phyloP scores from a whole-genome alignment of 495 filamentous ascomycete species.

The Oleoguttula mirabilis region DNA sequence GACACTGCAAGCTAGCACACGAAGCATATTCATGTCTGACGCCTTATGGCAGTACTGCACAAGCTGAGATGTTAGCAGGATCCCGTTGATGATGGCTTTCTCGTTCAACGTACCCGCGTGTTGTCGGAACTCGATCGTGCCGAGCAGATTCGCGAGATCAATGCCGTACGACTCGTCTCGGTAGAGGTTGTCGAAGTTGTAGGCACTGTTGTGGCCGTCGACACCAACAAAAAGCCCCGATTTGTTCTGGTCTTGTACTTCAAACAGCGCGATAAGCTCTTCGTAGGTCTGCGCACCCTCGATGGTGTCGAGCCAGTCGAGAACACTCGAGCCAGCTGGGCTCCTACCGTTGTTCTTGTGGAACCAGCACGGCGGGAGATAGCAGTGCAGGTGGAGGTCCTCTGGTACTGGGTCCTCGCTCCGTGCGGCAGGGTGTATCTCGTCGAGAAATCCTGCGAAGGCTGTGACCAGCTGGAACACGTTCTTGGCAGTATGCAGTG shows the following conservation, averaged over 20 bases:
- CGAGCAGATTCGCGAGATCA: neutral
- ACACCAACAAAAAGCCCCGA: no score
- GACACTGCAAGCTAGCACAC: neutral
- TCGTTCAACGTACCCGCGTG: constrained; percentile 30
- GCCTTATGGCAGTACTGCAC: neutral
- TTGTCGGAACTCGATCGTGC: constrained; percentile 36
- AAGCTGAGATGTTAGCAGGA: constrained; percentile 11
- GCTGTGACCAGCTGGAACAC: constrained; percentile 29
- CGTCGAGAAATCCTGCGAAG: constrained; percentile 30
- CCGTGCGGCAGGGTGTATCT: constrained; percentile 23
- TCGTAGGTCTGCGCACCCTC: neutral
- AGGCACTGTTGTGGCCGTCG: neutral
- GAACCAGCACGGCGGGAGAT: neutral
- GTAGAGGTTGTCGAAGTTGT: constrained; percentile 7
- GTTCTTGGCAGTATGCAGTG: constrained; percentile 24
- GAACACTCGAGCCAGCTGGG: neutral
- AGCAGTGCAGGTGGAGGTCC: neutral
- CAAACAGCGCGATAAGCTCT: neutral
- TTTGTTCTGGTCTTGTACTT: no score
- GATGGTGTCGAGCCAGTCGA: neutral
- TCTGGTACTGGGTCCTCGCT: constrained; percentile 2
- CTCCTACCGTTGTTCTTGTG: neutral
- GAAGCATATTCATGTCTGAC: neutral
- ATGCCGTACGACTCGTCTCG: neutral
- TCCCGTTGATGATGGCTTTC: constrained; percentile 25